Evolutionary conservation across 2,329 filamentous ascomycete species (phyloP).

Genomic region (Diaporthe sp.): DNA sequence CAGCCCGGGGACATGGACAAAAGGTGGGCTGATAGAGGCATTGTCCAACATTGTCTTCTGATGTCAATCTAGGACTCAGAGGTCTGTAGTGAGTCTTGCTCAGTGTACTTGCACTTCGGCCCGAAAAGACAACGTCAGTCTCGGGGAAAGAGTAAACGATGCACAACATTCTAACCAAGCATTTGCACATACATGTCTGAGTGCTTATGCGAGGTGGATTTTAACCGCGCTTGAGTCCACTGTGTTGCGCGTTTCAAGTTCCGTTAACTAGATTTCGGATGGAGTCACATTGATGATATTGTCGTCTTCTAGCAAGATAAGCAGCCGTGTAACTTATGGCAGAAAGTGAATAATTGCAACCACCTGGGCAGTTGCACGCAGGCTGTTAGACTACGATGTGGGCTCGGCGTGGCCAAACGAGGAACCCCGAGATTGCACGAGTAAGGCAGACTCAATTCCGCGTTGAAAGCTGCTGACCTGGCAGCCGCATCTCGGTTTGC

Average conservation of each 20-base stretch:
- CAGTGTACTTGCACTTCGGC: background rate
- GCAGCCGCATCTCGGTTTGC: too few species aligned
- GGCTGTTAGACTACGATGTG: background rate
- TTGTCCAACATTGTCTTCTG: background rate
- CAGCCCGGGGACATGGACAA: conserved; percentile 65
- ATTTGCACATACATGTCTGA: background rate
- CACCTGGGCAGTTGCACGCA: too few species aligned
- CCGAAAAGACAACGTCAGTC: background rate
- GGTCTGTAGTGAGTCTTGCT: background rate
- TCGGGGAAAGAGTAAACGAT: too few species aligned
- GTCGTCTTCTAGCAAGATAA: too few species aligned
- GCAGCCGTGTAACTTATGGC: background rate
- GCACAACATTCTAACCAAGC: background rate
- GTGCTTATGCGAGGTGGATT: too few species aligned
- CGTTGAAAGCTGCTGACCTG: too few species aligned
- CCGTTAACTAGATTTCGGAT: too few species aligned
- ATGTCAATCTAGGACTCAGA: background rate
- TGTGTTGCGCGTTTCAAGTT: too few species aligned
- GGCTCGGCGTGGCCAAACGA: background rate
- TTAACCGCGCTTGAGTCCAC: too few species aligned
- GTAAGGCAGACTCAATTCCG: too few species aligned
- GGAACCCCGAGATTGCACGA: background rate
- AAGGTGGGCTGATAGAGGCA: conserved; percentile 51
- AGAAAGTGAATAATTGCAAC: background rate
- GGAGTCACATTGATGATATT: too few species aligned